These are phyloP conservation scores for Alternaria metachromatica DNA, from an alignment of 2,329 filamentous ascomycete species.

Conservation along the genomic window DNA sequence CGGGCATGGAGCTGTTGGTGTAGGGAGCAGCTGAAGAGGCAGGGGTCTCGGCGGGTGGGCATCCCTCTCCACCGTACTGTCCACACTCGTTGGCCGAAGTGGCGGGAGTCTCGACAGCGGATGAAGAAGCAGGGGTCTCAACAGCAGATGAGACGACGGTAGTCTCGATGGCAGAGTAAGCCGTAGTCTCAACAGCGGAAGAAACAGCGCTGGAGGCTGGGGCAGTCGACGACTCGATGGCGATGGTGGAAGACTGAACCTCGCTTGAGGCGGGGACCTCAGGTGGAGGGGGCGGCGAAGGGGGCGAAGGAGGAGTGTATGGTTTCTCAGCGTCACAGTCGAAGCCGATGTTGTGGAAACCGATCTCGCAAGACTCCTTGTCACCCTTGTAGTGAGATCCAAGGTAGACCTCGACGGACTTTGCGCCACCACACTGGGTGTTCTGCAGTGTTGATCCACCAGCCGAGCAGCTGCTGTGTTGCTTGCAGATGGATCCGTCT, in stretches of 20 bases:
- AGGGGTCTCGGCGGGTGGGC: constrained; percentile 6
- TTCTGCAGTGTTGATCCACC: constrained; percentile 77
- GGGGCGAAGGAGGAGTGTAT: constrained; percentile 28
- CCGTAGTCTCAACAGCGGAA: constrained; percentile 1
- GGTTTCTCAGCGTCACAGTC: constrained; percentile 63
- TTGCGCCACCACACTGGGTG: constrained; percentile 90
- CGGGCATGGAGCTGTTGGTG: constrained; percentile 26
- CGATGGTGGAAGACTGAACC: constrained; percentile 9
- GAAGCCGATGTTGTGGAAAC: constrained; percentile 77
- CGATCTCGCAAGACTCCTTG: constrained; percentile 70
- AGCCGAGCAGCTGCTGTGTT: constrained; percentile 68
- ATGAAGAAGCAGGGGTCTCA: constrained; percentile 7
- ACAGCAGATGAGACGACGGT: background rate
- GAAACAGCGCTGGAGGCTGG: constrained; percentile 3
- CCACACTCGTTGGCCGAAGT: constrained; percentile 5
- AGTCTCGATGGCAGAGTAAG: constrained; percentile 1
- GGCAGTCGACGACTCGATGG: constrained; percentile 1
- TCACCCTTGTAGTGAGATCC: constrained; percentile 57
- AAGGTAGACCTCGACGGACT: constrained; percentile 73
- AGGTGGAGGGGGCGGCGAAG: constrained; percentile 7
- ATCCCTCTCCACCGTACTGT: constrained; percentile 2
- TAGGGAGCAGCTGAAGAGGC: constrained; percentile 17
- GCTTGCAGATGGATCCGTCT: constrained; percentile 82
- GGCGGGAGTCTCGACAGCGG: constrained; percentile 14
- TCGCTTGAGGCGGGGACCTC: constrained; percentile 17